Percentiles rank a stretch among this genome's conserved stretches.
Evolutionary conservation across 2,329 filamentous ascomycete species (phyloP).

Genomic region (Thermomyces lanuginosus): DNA sequence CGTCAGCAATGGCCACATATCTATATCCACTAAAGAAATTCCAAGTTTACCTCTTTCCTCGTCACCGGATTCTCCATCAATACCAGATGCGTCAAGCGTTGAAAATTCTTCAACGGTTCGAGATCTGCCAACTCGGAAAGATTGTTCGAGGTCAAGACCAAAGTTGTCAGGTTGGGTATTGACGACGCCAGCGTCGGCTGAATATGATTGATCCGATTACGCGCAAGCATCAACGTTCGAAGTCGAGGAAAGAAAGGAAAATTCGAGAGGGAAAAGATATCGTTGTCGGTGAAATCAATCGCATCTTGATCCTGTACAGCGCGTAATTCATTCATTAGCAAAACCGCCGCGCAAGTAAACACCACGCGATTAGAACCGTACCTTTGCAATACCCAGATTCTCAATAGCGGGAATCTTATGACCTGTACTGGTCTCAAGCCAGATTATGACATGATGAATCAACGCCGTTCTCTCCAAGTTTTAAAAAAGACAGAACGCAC

Average conservation of each 20-base stretch:
- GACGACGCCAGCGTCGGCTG: slow-evolving; percentile 57
- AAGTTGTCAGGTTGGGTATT: slow-evolving; percentile 63
- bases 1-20: background rate
- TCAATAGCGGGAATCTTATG: slow-evolving; percentile 96
- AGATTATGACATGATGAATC: slow-evolving; percentile 48
- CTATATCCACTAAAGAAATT: background rate
- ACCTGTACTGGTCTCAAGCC: slow-evolving; percentile 45
- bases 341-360: too few species aligned
- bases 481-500: slow-evolving; percentile 3
- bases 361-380: slow-evolving; percentile 34
- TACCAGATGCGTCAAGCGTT: slow-evolving; percentile 60
- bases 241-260: slow-evolving; percentile 84
- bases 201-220: slow-evolving; percentile 73
- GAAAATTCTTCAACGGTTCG: slow-evolving; percentile 56
- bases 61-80: slow-evolving; percentile 78
- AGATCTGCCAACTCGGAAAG: slow-evolving; percentile 72
- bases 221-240: slow-evolving; percentile 70
- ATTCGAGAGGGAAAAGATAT: slow-evolving; percentile 76
- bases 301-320: slow-evolving; percentile 65
- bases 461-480: slow-evolving; percentile 52
- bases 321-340: slow-evolving; percentile 4
- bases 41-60: slow-evolving; percentile 63
- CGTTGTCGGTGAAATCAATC: slow-evolving; percentile 97
- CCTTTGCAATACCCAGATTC: slow-evolving; percentile 87
- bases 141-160: slow-evolving; percentile 73